Percentiles rank a stretch among this genome's conserved stretches.
These are phyloP conservation scores for Batrachochytrium dendrobatidis DNA, from an alignment of 371 early-diverging fungal species.

Conservation along the genomic window DNA sequence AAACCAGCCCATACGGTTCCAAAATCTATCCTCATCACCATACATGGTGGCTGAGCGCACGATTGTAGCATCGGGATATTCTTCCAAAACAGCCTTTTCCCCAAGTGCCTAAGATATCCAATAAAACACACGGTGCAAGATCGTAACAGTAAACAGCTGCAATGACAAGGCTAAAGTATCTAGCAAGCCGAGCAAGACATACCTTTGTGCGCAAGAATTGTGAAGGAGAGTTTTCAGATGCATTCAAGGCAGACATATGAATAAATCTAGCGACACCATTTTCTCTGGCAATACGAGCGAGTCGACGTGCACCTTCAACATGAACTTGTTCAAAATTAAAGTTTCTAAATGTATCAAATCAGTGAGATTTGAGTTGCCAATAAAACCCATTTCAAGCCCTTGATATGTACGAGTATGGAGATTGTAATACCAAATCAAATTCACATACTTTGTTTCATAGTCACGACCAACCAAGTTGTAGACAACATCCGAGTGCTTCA, in stretches of 20 bases:
- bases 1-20: slow-evolving; percentile 80
- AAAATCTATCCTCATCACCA: slow-evolving; percentile 89
- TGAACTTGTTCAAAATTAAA: slow-evolving; percentile 80
- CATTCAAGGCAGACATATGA: slow-evolving; percentile 86
- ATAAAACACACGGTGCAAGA: neutral
- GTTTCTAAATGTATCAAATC: slow-evolving; percentile 52
- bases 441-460: slow-evolving; percentile 74
- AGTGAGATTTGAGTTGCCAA: neutral
- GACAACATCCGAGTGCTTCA: slow-evolving; percentile 90
- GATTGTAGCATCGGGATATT: slow-evolving; percentile 87
- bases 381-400: neutral
- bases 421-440: too few relatives aligned
- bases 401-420: too few relatives aligned
- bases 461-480: slow-evolving; percentile 90
- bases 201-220: slow-evolving; percentile 79
- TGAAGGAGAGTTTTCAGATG: slow-evolving; percentile 68
- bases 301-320: slow-evolving; percentile 70
- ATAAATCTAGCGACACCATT: slow-evolving; percentile 78
- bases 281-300: slow-evolving; percentile 77
- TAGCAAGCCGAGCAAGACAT: slow-evolving; percentile 10
- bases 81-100: slow-evolving; percentile 79
- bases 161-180: too few relatives aligned
- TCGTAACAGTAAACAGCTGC: neutral
- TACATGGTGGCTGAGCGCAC: slow-evolving; percentile 85
- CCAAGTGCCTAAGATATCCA: slow-evolving; percentile 61